These are phyloP conservation scores for Russula virescens DNA, from an alignment of 768 basidiomycete genomes.

Conservation along the genomic window DNA sequence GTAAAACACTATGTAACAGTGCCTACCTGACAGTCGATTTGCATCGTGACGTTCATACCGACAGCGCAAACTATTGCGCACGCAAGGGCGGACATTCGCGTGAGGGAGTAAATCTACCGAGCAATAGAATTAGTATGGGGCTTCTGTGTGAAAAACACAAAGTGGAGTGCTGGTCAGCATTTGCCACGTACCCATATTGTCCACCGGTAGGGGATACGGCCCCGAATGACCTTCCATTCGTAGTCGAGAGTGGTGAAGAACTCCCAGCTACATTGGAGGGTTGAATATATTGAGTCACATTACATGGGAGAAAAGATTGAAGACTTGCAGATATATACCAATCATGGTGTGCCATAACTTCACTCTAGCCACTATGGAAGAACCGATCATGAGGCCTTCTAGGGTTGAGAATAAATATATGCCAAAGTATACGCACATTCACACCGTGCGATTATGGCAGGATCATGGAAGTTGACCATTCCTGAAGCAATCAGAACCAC, in stretches of 20 bases:
- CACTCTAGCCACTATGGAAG: neutral
- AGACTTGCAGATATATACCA: neutral
- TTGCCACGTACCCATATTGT: slow-evolving; percentile 9
- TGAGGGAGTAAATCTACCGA: slow-evolving; percentile 11
- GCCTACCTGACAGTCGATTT: slow-evolving; percentile 14
- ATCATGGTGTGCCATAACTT: neutral
- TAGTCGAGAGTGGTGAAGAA: neutral
- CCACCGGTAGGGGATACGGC: slow-evolving; percentile 6
- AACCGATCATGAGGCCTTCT: neutral
- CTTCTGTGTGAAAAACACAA: too few species aligned
- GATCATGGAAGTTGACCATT: too few species aligned
- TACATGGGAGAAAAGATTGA: neutral
- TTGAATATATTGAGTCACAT: neutral
- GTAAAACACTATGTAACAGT: neutral
- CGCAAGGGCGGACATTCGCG: neutral
- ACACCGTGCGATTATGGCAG: too few species aligned
- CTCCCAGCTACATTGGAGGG: neutral
- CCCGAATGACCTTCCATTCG: neutral
- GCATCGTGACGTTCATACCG: neutral
- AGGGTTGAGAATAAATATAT: too few species aligned
- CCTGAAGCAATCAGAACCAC: too few species aligned
- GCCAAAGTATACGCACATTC: too few species aligned
- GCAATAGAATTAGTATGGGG: neutral
- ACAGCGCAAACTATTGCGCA: neutral
- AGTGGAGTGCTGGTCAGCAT: neutral